Conservation (phyloP, 345 rosid species). For the Lepidium aucheri region DNA sequence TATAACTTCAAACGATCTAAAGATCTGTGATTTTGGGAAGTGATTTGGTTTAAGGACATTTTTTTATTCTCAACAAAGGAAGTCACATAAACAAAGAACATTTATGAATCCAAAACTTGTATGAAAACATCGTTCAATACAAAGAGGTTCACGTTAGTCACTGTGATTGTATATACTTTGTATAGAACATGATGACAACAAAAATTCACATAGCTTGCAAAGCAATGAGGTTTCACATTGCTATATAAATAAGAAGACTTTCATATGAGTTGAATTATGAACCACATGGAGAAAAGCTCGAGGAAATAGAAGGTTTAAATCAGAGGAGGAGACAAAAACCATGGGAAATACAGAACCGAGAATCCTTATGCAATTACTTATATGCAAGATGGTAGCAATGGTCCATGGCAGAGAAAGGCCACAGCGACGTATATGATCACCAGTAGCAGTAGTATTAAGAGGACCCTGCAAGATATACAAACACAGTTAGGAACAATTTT, state of each 20-base stretch:
- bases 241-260: constrained; percentile 9
- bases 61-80: not conserved
- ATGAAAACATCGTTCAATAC: constrained; percentile 8
- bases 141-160: constrained; percentile 9
- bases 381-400: constrained; percentile 68
- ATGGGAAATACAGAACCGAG: not conserved
- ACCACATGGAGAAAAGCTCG: constrained; percentile 7
- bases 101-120: constrained; percentile 2
- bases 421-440: constrained; percentile 60
- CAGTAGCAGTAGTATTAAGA: constrained; percentile 50
- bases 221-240: constrained; percentile 23
- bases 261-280: constrained; percentile 3
- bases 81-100: not conserved
- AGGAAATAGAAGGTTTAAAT: constrained; percentile 7
- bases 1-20: not conserved
- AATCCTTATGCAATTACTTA: constrained; percentile 25
- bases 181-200: constrained; percentile 11
- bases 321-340: not conserved
- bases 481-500: not conserved
- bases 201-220: constrained; percentile 13
- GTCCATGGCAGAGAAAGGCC: constrained; percentile 81
- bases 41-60: not conserved
- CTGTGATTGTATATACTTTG: not conserved
- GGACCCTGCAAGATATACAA: constrained; percentile 46
- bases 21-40: not conserved